phyloP scores from a whole-genome alignment of 805 yeast genomes.

The Ogataea pilisensis region DNA sequence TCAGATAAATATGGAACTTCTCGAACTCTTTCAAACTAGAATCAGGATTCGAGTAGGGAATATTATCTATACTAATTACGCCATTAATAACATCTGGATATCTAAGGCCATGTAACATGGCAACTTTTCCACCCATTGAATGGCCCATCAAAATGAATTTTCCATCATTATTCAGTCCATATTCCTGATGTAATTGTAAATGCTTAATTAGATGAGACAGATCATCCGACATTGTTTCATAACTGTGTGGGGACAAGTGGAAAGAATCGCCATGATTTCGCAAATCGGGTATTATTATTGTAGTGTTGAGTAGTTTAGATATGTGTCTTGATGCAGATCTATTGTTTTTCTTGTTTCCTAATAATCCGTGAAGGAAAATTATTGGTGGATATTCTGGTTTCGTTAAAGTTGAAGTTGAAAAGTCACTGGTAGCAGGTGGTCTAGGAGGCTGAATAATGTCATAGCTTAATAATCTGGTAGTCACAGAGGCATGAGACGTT shows the following conservation, averaged over 20 bases:
- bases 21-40: conserved; percentile 26
- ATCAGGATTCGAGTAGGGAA: conserved; percentile 61
- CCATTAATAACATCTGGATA: conserved; percentile 55
- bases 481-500: neutral
- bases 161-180: conserved; percentile 31
- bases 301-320: conserved; percentile 41
- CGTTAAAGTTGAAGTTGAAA: neutral
- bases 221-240: conserved; percentile 75
- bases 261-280: conserved; percentile 92
- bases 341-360: conserved; percentile 78
- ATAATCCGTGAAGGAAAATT: conserved; percentile 79
- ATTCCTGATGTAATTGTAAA: conserved; percentile 10
- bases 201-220: conserved; percentile 50
- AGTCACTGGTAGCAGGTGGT: neutral
- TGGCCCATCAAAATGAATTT: conserved; percentile 64
- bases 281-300: conserved; percentile 66
- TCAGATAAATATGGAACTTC: conserved; percentile 25
- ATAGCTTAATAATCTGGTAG: neutral
- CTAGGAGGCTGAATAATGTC: conserved; percentile 7
- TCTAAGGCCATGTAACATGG: conserved; percentile 75
- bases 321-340: conserved; percentile 65
- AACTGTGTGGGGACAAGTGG: conserved; percentile 62
- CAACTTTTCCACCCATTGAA: conserved; percentile 92
- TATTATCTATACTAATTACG: conserved; percentile 73
- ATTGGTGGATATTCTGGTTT: conserved; percentile 50